A percentile compares a stretch with the other conserved stretches of the same genome.
phyloP scores from a whole-genome alignment of 441 rosid genomes.

The Pelargonium fulgidum region DNA sequence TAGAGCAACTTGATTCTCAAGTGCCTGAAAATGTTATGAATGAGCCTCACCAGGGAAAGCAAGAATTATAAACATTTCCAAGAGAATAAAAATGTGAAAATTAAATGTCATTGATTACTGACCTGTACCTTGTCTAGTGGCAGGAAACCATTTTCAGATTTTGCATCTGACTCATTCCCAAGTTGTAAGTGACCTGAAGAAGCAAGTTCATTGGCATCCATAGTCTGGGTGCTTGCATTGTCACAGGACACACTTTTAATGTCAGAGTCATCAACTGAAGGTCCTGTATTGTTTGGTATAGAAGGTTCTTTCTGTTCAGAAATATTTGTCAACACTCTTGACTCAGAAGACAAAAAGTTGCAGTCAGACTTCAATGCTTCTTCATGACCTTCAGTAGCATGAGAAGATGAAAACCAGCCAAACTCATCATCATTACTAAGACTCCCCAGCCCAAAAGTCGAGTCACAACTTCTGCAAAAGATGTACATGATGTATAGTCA shows the following conservation, averaged over 20 bases:
- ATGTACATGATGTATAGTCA: not conserved
- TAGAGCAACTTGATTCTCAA: too few species aligned
- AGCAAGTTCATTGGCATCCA: conserved; percentile 23
- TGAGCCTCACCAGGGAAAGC: not conserved
- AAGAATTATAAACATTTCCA: not conserved
- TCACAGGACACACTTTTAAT: conserved; percentile 30
- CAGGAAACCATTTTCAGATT: conserved; percentile 38
- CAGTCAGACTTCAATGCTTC: conserved; percentile 39
- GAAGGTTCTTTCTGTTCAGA: conserved; percentile 36
- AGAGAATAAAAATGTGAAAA: not conserved
- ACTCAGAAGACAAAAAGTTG: conserved; percentile 24
- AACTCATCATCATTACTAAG: conserved; percentile 56
- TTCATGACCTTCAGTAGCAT: conserved; percentile 46
- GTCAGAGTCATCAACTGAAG: conserved; percentile 32
- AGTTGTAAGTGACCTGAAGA: conserved; percentile 27
- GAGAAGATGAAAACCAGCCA: conserved; percentile 64
- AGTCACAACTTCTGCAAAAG: conserved; percentile 65
- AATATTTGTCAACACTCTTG: conserved; percentile 23
- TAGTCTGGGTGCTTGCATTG: conserved; percentile 29
- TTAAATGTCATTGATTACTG: conserved; percentile 14
- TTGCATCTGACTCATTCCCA: conserved; percentile 32
- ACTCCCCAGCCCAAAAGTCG: conserved; percentile 63
- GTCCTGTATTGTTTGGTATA: conserved; percentile 29
- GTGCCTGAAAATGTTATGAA: not conserved
- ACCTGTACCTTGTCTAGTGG: conserved; percentile 46